A percentile compares a stretch with the other conserved stretches of the same genome.
phyloP scores from a whole-genome alignment of 2,329 filamentous ascomycete genomes.

The Sphaerulina populicola region DNA sequence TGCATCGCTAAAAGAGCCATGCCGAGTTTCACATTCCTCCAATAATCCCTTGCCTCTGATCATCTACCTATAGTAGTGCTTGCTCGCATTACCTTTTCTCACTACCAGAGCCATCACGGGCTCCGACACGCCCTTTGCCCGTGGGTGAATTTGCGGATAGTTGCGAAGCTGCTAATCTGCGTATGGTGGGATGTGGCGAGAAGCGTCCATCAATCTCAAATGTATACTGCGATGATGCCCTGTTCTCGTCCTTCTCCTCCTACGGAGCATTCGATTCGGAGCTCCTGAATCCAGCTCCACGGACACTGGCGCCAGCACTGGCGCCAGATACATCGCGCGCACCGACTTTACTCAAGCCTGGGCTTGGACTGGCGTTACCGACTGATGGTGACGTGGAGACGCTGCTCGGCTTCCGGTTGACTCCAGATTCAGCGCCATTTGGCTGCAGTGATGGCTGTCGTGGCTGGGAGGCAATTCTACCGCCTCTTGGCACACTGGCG shows the following conservation, averaged over 20 bases:
- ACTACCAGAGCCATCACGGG: neutral
- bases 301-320: neutral
- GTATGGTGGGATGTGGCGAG: neutral
- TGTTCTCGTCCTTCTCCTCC: slow-evolving; percentile 1
- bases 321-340: slow-evolving; percentile 1
- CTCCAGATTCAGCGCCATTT: slow-evolving; percentile 4
- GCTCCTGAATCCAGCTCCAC: neutral
- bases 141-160: neutral
- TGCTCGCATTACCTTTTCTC: neutral
- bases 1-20: neutral
- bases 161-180: neutral
- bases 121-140: too few relatives aligned
- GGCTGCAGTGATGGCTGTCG: slow-evolving; percentile 10
- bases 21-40: neutral
- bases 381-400: neutral
- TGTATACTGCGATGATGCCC: neutral
- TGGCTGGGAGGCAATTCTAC: slow-evolving; percentile 18
- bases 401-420: slow-evolving; percentile 18
- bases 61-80: neutral
- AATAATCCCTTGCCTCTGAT: neutral
- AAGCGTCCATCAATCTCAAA: neutral
- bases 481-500: slow-evolving; percentile 29
- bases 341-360: neutral
- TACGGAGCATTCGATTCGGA: slow-evolving; percentile 2
- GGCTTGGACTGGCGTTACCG: neutral